A percentile compares a stretch with the other conserved stretches of the same genome.
These are phyloP conservation scores for Climacium dendroides DNA, from an alignment of 225 moss, liverwort and hornwort species.

Conservation along the genomic window DNA sequence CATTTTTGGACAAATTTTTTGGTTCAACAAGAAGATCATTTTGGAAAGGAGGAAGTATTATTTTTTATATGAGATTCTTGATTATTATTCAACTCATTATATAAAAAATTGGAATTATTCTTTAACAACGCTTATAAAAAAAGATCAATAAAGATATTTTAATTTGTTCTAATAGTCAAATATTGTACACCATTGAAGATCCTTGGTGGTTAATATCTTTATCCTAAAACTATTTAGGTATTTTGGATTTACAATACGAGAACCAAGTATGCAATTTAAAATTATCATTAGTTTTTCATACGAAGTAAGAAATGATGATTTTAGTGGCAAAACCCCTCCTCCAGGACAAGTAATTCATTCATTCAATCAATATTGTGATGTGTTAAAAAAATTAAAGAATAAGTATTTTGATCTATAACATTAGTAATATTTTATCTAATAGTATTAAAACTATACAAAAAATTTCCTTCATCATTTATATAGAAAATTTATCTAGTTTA, in stretches of 20 bases:
- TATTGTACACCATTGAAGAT: neutral
- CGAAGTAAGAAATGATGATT: neutral
- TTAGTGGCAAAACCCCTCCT: neutral
- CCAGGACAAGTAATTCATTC: neutral
- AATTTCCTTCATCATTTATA: rapidly evolving
- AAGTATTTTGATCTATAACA: neutral
- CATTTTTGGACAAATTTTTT: no score
- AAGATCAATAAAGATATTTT: no score
- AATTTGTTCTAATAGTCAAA: neutral
- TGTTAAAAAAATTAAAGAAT: no score
- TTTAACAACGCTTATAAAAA: neutral
- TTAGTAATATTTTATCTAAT: no score
- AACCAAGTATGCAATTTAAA: constrained; percentile 7
- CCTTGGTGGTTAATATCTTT: no score
- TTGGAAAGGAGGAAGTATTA: no score
- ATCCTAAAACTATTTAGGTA: neutral
- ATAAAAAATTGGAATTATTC: no score
- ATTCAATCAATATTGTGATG: neutral
- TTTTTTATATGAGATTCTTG: no score
- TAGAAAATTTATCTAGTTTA: neutral
- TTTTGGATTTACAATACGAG: neutral
- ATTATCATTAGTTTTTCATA: neutral
- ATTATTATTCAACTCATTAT: no score
- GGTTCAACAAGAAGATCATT: no score
- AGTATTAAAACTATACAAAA: rapidly evolving